Base-by-base conservation (phyloP, 129 eudicot genomes). In the Pulicaria dysenterica region DNA sequence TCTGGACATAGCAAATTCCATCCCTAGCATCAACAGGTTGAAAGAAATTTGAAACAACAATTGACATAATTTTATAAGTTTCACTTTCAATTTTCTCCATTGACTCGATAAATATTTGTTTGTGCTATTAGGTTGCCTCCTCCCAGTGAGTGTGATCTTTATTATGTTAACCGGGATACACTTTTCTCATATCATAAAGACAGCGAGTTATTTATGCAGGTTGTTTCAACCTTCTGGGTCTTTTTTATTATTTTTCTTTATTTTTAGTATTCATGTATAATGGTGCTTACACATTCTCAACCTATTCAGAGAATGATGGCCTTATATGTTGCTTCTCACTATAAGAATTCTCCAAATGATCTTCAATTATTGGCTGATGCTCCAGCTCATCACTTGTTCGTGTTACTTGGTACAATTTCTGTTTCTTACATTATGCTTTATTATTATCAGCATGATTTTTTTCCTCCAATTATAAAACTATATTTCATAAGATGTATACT, bases 161-260 rank as follows among this genome's bases (percentile, higher is more conserved):
- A 90, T 74, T 94, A 94, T 77, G 97, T 94, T 75, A 90, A 94
- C 55, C 92, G 99, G 38, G 99, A 94, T 56, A 94, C 99, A 17
- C 97, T 94, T 62, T 94, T 94, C 86, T 94, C 99, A 39, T 94
- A 86, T 77, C 96, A 94, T 85, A 90, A 86, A 81, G 96, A 88
- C 77, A 90, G 96, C 49, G 99, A 94, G 77, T 72, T 90, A 69
- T 90, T 94, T 82, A 63, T 94, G 76, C 96, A 93, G 96, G 98
- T 93, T 81, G 34, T 50, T 50, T 24, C 31, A 24, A 24, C 31
- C 31, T 24, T 24, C 7, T 46, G 47, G 40, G 19, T 13, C 14
- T 14, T 5, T 17, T 36, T 70, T 36, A 17, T 46, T 45, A 11
- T 7, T 80, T 63, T 61, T 19, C 39, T 58, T 55, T 11, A 39